Evolutionary conservation across 768 basidiomycete genomes (phyloP), one percentile per base, ranked within the genome.

Genomic region (Suillus cothurnatus): DNA sequence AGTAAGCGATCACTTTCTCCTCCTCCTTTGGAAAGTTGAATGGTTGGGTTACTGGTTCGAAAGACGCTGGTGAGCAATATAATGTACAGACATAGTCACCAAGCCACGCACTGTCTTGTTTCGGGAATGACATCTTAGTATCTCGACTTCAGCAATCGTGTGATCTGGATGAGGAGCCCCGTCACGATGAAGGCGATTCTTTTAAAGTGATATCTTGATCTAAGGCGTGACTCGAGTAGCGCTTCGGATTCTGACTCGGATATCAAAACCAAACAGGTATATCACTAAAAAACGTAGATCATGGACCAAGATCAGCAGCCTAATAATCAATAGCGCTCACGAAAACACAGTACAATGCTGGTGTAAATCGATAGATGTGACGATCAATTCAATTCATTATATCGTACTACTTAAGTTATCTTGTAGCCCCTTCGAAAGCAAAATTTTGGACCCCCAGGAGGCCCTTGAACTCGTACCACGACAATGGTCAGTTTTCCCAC

Each of bases 11-110:
- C 63, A 97, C 94, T 71, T 95, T 94, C 74, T 92, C 89, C 76
- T 96, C 94, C 77, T 95, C 94, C 77, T 87, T 88, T 23, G 94
- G 81, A 74, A 95, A 97, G 77, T 88, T 88, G 77, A 97, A 97
- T 21, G 81, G 80, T 21, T 87, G 81, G 63, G 91, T 85, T 71
- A 94, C 93, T 95, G 66, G 4, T 53, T 41, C 21, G 67, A 47
- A 65, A 66, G 57, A 32, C 56, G 66, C 64, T 53, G 69, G 67
- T 58, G 61, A 28, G 31, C 21, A 31, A 28, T 62, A 38, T 23
- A 15, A 23, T 59, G 6, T 0, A 67, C 36, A 49, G 61, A 49
- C 12, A 23, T 15, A 60, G 6, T 12, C 26, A 43, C 19, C 38
- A 4, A 14, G 31, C n/a, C 41, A 81, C 89, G 68, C 64, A 93